These are phyloP conservation scores for Trichoderma sp. DNA, from an alignment of 2,329 filamentous ascomycete genomes.

Conservation along the genomic window DNA sequence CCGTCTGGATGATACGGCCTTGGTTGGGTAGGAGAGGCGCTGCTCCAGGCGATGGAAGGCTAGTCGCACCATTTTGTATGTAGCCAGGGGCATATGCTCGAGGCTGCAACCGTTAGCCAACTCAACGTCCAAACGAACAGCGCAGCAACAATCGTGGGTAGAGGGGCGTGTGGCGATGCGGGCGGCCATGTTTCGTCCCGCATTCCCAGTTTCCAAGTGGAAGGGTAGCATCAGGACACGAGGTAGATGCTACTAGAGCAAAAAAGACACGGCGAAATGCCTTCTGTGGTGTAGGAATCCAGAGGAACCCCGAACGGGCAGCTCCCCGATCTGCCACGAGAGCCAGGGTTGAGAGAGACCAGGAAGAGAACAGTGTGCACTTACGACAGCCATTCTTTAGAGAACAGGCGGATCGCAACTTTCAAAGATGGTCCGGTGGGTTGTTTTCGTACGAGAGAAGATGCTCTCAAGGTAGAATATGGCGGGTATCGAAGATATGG, in stretches of 20 bases:
- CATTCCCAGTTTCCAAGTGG: not conserved
- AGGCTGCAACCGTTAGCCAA: slow-evolving; percentile 35
- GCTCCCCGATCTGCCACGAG: slow-evolving; percentile 8
- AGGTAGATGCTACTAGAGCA: not conserved
- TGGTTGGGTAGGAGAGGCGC: slow-evolving; percentile 66
- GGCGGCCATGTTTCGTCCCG: not conserved
- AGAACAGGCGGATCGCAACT: slow-evolving; percentile 23
- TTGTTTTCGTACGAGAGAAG: slow-evolving; percentile 18
- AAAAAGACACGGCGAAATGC: not conserved
- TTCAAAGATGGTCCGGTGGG: slow-evolving; percentile 2
- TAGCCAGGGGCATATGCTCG: slow-evolving; percentile 53
- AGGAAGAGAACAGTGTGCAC: slow-evolving; percentile 26
- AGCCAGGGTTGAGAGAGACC: slow-evolving; percentile 1
- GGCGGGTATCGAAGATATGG: slow-evolving; percentile 17
- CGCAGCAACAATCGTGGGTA: not conserved
- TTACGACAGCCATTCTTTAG: slow-evolving; percentile 46
- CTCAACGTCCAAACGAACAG: not conserved
- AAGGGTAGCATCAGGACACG: not conserved
- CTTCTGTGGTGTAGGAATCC: not conserved
- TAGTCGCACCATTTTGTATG: slow-evolving; percentile 60
- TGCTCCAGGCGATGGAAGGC: slow-evolving; percentile 56
- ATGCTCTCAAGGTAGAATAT: not conserved
- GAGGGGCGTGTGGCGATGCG: not conserved
- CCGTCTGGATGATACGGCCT: slow-evolving; percentile 63
- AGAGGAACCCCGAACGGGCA: slow-evolving; percentile 19